phyloP scores from a whole-genome alignment of 139 green algal species.

The Desmodesmus armatus region DNA sequence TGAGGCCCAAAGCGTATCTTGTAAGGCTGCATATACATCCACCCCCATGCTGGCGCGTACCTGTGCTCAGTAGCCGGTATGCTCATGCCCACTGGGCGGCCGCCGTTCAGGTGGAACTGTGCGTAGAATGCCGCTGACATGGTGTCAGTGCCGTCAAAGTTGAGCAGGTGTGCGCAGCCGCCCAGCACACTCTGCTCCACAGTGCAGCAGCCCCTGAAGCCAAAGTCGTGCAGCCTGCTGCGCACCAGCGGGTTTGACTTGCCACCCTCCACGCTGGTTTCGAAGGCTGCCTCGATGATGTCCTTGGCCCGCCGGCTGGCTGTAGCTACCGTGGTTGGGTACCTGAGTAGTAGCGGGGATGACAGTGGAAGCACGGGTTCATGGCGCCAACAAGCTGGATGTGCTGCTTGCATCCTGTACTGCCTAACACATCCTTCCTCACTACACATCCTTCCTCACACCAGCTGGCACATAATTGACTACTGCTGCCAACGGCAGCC shows the following conservation, averaged over 20 bases:
- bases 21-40: too few species aligned
- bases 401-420: neutral
- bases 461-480: too few species aligned
- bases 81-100: slow-evolving; percentile 72
- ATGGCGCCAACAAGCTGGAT: too few species aligned
- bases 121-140: slow-evolving; percentile 91
- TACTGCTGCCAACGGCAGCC: too few species aligned
- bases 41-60: too few species aligned
- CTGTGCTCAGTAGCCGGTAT: slow-evolving; percentile 16
- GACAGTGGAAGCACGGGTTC: neutral
- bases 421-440: neutral
- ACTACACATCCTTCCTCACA: neutral
- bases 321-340: slow-evolving; percentile 91
- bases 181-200: slow-evolving; percentile 91
- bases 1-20: too few species aligned
- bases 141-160: slow-evolving; percentile 90
- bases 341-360: slow-evolving; percentile 59
- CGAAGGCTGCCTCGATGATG: slow-evolving; percentile 84
- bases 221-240: slow-evolving; percentile 87
- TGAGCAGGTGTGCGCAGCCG: slow-evolving; percentile 90
- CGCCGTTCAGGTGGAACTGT: slow-evolving; percentile 90
- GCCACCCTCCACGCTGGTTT: slow-evolving; percentile 72
- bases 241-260: slow-evolving; percentile 64
- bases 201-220: slow-evolving; percentile 85
- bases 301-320: slow-evolving; percentile 80